A percentile compares a stretch with the other conserved stretches of the same genome.
Evolutionary conservation across 208 protist genomes (phyloP).

Genomic region (Leishmania aethiopica): DNA sequence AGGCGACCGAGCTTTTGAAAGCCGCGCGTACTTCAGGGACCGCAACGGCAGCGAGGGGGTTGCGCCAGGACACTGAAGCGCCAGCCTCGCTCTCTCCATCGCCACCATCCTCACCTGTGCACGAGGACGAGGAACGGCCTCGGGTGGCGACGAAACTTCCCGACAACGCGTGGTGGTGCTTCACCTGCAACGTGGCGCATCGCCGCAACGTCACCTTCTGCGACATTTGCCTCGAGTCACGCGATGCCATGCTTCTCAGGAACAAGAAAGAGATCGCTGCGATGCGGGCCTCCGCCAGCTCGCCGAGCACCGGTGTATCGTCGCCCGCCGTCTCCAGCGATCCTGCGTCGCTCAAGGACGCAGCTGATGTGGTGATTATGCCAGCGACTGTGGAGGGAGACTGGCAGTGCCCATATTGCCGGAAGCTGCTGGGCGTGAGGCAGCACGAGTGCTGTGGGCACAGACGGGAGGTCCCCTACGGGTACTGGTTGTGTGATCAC

Average conservation of each 20-base stretch:
- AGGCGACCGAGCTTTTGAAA: neutral
- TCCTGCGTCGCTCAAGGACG: neutral
- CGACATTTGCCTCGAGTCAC: constrained; percentile 80
- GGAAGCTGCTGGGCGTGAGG: constrained; percentile 35
- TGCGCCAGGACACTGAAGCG: neutral
- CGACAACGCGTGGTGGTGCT: constrained; percentile 72
- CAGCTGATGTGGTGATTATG: neutral
- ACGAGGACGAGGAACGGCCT: neutral
- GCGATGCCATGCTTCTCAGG: constrained; percentile 6
- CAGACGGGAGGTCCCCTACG: constrained; percentile 54
- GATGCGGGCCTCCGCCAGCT: neutral
- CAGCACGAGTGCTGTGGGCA: constrained; percentile 57
- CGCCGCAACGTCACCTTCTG: constrained; percentile 84
- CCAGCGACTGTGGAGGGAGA: constrained; percentile 32
- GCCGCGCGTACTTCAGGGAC: neutral
- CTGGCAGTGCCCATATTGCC: constrained; percentile 87
- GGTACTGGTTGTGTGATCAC: constrained; percentile 75
- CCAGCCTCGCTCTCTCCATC: neutral
- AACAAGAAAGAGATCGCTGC: constrained; percentile 6
- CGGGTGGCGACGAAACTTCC: constrained; percentile 16
- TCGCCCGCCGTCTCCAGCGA: too few species aligned
- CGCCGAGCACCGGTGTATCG: neutral
- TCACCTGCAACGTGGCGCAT: constrained; percentile 73
- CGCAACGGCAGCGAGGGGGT: neutral
- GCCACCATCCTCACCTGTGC: too few species aligned